A percentile compares a stretch with the other conserved stretches of the same genome.
Evolutionary conservation across 257 asterid species (phyloP).

Genomic region (Buddleja alternifolia): DNA sequence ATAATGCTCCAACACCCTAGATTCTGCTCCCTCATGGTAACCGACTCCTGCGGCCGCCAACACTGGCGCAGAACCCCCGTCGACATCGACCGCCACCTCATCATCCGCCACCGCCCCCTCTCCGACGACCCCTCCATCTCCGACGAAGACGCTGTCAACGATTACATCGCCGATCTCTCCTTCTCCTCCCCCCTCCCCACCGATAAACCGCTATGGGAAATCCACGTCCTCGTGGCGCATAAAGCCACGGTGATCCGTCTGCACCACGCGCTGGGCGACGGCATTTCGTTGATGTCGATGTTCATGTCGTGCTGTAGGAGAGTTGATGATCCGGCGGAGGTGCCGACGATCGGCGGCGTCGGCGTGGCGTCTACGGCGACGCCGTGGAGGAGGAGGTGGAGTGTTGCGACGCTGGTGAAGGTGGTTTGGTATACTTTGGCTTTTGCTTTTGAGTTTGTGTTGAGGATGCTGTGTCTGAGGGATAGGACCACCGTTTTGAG

Average conservation of each 20-base stretch:
- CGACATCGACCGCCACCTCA: conserved; percentile 60
- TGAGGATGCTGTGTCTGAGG: conserved; percentile 44
- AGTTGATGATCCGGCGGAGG: conserved; percentile 47
- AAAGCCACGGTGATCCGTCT: conserved; percentile 53
- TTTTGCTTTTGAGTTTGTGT: conserved; percentile 37
- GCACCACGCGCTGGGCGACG: conserved; percentile 91
- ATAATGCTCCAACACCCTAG: conserved; percentile 62
- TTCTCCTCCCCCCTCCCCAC: conserved; percentile 55
- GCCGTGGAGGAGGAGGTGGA: conserved; percentile 26
- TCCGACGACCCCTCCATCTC: conserved; percentile 33
- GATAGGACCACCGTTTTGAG: conserved; percentile 49
- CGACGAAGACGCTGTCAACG: conserved; percentile 66
- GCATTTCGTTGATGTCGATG: conserved; percentile 68
- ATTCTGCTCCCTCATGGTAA: conserved; percentile 68
- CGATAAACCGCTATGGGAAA: conserved; percentile 81
- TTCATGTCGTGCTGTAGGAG: conserved; percentile 58
- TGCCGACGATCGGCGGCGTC: conserved; percentile 36
- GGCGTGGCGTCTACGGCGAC: conserved; percentile 29
- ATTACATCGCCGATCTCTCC: conserved; percentile 54
- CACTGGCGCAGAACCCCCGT: conserved; percentile 63
- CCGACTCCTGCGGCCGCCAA: conserved; percentile 58
- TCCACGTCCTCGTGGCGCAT: conserved; percentile 67
- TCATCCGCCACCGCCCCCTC: conserved; percentile 40
- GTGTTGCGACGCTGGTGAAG: background rate
- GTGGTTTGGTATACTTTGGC: conserved; percentile 42